These are phyloP conservation scores for Cenchrus purpureus DNA, from an alignment of 176 grass and related monocot genomes.

Conservation along the genomic window DNA sequence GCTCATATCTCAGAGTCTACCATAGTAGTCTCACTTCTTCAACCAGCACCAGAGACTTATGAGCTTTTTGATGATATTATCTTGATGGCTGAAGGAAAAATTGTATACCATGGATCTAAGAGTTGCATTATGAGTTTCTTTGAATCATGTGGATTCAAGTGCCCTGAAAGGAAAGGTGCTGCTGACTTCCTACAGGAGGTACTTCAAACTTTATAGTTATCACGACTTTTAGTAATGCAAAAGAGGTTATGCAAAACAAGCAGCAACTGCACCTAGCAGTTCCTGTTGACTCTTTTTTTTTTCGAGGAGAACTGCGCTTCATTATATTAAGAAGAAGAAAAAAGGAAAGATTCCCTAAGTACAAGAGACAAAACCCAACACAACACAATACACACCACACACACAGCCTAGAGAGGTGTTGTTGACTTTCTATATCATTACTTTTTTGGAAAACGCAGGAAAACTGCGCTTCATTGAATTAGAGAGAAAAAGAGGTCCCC, in stretches of 20 bases:
- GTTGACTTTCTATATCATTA: no score
- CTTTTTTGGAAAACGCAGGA: no score
- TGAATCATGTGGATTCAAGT: constrained; percentile 73
- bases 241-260: neutral
- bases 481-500: no score
- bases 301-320: no score
- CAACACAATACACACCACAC: no score
- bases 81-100: constrained; percentile 81
- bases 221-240: neutral
- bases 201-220: constrained; percentile 17
- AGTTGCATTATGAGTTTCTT: constrained; percentile 66
- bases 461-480: no score
- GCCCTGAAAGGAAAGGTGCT: constrained; percentile 74
- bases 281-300: neutral
- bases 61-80: constrained; percentile 93
- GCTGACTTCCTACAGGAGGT: constrained; percentile 95
- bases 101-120: constrained; percentile 70
- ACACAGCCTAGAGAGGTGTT: no score
- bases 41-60: constrained; percentile 79
- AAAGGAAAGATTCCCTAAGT: no score
- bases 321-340: no score
- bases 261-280: neutral
- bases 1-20: constrained; percentile 72
- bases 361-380: no score
- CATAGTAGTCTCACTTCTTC: constrained; percentile 72